phyloP scores from a whole-genome alignment of 352 stramenopile species.

The Blastocystis sp. region DNA sequence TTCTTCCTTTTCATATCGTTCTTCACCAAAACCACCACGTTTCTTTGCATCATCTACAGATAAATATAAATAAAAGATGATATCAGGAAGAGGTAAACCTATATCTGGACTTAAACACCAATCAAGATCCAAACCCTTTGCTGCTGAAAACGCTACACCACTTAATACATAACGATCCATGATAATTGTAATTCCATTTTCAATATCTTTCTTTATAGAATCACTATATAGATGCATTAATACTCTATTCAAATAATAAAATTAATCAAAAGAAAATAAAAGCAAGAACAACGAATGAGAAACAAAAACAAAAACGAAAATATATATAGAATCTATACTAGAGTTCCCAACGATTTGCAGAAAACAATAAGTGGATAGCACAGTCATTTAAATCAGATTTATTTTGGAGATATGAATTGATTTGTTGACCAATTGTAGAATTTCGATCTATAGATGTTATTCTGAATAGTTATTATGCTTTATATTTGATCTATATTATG shows the following conservation, averaged over 20 bases:
- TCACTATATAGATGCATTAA: slow-evolving; percentile 39
- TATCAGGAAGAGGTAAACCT: slow-evolving; percentile 80
- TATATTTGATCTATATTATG: neutral
- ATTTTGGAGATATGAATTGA: slow-evolving; percentile 81
- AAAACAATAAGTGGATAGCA: slow-evolving; percentile 93
- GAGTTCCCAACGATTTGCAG: slow-evolving; percentile 94
- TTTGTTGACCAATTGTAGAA: slow-evolving; percentile 76
- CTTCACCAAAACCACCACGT: slow-evolving; percentile 71
- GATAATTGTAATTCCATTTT: slow-evolving; percentile 66
- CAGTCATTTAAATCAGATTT: slow-evolving; percentile 73
- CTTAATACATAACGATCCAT: slow-evolving; percentile 91
- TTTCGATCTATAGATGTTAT: slow-evolving; percentile 48
- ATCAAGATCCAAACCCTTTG: slow-evolving; percentile 77
- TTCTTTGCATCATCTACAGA: slow-evolving; percentile 62
- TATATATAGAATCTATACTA: slow-evolving; percentile 39
- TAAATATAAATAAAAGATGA: slow-evolving; percentile 87
- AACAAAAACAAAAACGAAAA: neutral
- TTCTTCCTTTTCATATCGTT: slow-evolving; percentile 65
- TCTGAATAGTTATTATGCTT: neutral
- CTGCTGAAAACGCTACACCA: slow-evolving; percentile 85
- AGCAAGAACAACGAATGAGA: too few species aligned
- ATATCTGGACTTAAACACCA: slow-evolving; percentile 91
- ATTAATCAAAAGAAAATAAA: slow-evolving; percentile 16
- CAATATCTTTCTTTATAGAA: slow-evolving; percentile 53
- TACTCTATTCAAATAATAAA: slow-evolving; percentile 38